Base-by-base conservation (phyloP, 108 stramenopile species). In the Discostella stelligeroides region DNA sequence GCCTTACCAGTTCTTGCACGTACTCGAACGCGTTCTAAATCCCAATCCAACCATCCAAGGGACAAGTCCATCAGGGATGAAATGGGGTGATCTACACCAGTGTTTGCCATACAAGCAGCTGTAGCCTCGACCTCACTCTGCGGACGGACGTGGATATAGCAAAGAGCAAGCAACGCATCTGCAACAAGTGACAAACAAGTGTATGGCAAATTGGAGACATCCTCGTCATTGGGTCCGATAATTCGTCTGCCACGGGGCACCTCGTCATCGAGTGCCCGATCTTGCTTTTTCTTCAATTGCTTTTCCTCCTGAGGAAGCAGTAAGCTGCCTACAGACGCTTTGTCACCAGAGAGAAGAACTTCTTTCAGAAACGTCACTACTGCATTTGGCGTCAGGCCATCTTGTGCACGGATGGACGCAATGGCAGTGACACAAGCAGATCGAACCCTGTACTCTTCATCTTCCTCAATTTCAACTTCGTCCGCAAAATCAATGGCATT, bases 21-120 rank as follows among this genome's bases (percentile, higher is more conserved):
- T 21, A 90, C 79, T 20, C 63, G 67, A 64, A 85, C 86, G 38
- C 89, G 82, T 54, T 88, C 91, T 20, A 92, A 72, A 72, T 90
- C 93, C 93, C 93, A 94, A 18, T 94, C 89, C 0, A 94, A 78
- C 93, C 93, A 94, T 15, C 75, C 67, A 37, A 76, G 74, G 59
- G 87, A 73, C 13, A 71, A 70, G 55, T 76, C 66, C 63, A 94
- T 85, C 66, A 94, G 54, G 7, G 84, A 85, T 12, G 71, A 55
- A n/a, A 90, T 86, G 5, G 93, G 93, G 60, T 94, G 93, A 20
- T 80, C 72, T 49, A 76, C 77, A 37, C 82, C 80, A n/a, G 82
- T 60, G 61, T 88, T 85, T 11, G 87, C 69, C 21, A 73, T 74
- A 47, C 80, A 78, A 24, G 85, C 89, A 14, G 86, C 86, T 11